Percentiles rank a stretch among this genome's conserved stretches.
phyloP scores from a whole-genome alignment of 2,329 filamentous ascomycete species.

The Golovinomyces cichoracearum region DNA sequence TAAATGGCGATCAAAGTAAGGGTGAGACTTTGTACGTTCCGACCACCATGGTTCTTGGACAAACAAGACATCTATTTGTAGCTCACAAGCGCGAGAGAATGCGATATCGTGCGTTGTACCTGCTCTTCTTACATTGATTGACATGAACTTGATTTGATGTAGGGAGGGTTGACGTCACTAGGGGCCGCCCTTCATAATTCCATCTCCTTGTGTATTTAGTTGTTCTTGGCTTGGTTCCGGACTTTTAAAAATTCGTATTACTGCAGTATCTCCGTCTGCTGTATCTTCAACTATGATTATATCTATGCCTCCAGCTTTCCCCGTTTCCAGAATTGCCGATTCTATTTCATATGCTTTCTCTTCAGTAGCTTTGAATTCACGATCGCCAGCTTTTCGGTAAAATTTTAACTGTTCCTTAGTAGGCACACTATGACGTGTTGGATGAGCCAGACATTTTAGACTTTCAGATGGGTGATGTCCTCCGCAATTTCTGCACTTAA shows the following conservation, averaged over 20 bases:
- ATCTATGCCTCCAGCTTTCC: background rate
- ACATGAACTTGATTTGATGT: background rate
- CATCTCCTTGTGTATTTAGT: background rate
- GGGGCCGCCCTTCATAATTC: background rate
- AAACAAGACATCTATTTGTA: background rate
- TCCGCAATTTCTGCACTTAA: background rate
- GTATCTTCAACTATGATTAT: background rate
- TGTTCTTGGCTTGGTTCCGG: too few species aligned
- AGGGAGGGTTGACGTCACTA: background rate
- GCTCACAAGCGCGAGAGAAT: background rate
- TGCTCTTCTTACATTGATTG: background rate
- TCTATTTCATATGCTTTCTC: background rate
- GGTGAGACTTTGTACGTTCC: background rate
- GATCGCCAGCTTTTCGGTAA: background rate
- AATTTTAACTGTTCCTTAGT: background rate
- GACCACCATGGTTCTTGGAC: background rate
- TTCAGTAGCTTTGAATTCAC: background rate
- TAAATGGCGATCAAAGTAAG: background rate
- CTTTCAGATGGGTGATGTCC: background rate
- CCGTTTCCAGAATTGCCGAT: background rate
- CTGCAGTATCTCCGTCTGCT: background rate
- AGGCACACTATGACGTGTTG: background rate
- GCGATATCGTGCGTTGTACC: background rate
- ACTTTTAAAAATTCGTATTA: too few species aligned
- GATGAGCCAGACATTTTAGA: background rate